Percentiles rank a stretch among this genome's conserved stretches.
Evolutionary conservation across 371 early-diverging fungal genomes (phyloP).

Genomic region (Saksenaea oblongispora): DNA sequence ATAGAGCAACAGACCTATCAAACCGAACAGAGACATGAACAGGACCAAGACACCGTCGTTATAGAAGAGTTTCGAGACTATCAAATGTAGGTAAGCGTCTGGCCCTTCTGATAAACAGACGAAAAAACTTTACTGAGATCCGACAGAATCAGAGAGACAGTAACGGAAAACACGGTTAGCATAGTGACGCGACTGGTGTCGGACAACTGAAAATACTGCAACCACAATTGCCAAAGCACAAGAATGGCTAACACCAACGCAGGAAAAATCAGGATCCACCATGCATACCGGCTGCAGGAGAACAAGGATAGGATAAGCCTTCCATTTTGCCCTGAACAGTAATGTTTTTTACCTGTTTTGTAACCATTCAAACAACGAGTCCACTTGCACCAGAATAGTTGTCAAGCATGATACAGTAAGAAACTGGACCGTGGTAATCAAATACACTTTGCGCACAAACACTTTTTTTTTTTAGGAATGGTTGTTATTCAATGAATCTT

Average conservation of each 20-base stretch:
- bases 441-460: conserved; percentile 19
- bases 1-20: conserved; percentile 21
- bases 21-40: conserved; percentile 29
- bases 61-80: conserved; percentile 31
- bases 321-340: background rate
- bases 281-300: conserved; percentile 27
- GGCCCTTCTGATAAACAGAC: background rate
- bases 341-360: conserved; percentile 25
- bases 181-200: conserved; percentile 13
- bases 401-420: conserved; percentile 10
- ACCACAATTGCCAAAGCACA: conserved; percentile 42
- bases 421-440: conserved; percentile 18
- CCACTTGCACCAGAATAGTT: conserved; percentile 13
- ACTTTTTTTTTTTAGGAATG: conserved; percentile 5
- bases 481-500: background rate
- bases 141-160: conserved; percentile 30
- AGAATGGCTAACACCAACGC: conserved; percentile 19
- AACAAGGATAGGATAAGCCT: background rate
- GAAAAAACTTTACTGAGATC: conserved; percentile 26
- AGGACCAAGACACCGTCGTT: conserved; percentile 32
- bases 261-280: conserved; percentile 39
- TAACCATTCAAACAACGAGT: conserved; percentile 27
- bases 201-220: conserved; percentile 40
- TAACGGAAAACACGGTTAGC: conserved; percentile 25
- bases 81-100: background rate